Base-by-base conservation (phyloP, 257 asterid species). In the Vinca minor region DNA sequence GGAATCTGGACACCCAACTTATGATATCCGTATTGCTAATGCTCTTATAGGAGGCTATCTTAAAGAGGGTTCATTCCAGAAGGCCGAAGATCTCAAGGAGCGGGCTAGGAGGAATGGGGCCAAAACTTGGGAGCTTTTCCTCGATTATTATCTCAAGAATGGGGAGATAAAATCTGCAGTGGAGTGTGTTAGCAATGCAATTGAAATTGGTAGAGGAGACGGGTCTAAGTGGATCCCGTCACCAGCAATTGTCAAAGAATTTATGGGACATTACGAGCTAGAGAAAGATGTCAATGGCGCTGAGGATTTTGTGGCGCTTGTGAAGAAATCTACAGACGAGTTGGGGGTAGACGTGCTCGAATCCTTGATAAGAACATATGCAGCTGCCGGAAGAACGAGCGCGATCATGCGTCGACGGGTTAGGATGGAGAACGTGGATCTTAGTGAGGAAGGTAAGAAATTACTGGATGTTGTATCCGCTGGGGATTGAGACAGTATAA, bases 111-210 rank as follows among this genome's bases (percentile, higher is more conserved):
- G 82, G 81, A 79, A 86, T 73, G 88, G 95, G 61, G 73, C 84
- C 35, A 93, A 84, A 77, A 89, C 96, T 9, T 93, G 95, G 95
- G 96, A 89, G 82, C 86, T 81, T 58, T 87, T 81, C 71, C 76
- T 89, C 44, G 88, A 83, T 13, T 89, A 87, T 73, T 73, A 85
- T 70, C 73, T 87, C 71, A 73, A 81, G 66, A 85, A 81, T 34
- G 84, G 83, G 42, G 80, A 85, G 62, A 75, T 79, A 20, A 78
- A 78, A 64, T 66, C 85, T 58, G 94, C 78, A 15, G 79, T 84
- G 67, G 81, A 80, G 21, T 87, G 95, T 69, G 38, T 87, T 4
- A 72, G 74, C 45, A 76, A 77, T 20, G 94, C 96, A 34, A 73
- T 87, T 72, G 59, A 84, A 59, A 73, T 72, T 25, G 96, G 94